phyloP scores from a whole-genome alignment of 129 eudicot genomes.

The Daucus carota region DNA sequence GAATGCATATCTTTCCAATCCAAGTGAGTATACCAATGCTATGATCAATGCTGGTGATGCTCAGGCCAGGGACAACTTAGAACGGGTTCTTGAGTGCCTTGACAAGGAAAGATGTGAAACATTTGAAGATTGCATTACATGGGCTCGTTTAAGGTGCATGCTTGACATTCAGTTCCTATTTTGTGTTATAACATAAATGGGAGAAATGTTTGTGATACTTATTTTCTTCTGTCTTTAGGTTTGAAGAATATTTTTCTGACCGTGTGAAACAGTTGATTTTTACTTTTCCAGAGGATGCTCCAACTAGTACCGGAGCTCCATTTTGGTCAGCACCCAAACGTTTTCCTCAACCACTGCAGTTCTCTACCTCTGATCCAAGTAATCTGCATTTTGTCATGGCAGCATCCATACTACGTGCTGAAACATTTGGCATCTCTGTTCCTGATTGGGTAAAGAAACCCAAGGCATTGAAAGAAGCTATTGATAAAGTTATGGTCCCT shows the following conservation, averaged over 20 bases:
- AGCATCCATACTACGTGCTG: constrained; percentile 81
- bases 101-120: constrained; percentile 68
- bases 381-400: constrained; percentile 73
- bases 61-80: constrained; percentile 76
- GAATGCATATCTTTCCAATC: constrained; percentile 69
- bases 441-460: constrained; percentile 86
- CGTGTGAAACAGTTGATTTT: constrained; percentile 77
- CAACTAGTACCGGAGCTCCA: constrained; percentile 83
- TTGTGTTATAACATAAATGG: neutral
- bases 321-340: constrained; percentile 98
- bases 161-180: neutral
- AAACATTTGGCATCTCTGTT: constrained; percentile 73
- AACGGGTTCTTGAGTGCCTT: constrained; percentile 77
- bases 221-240: constrained; percentile 38
- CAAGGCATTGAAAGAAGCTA: constrained; percentile 55
- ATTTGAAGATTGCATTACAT: constrained; percentile 74
- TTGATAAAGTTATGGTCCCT: constrained; percentile 66
- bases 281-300: constrained; percentile 87
- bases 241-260: constrained; percentile 76
- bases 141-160: constrained; percentile 69
- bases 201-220: neutral
- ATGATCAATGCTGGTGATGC: constrained; percentile 84
- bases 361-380: constrained; percentile 54
- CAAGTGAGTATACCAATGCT: constrained; percentile 51
- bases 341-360: constrained; percentile 71